These are phyloP conservation scores for Solanum chaucha DNA, from an alignment of 257 asterid genomes.

Conservation along the genomic window DNA sequence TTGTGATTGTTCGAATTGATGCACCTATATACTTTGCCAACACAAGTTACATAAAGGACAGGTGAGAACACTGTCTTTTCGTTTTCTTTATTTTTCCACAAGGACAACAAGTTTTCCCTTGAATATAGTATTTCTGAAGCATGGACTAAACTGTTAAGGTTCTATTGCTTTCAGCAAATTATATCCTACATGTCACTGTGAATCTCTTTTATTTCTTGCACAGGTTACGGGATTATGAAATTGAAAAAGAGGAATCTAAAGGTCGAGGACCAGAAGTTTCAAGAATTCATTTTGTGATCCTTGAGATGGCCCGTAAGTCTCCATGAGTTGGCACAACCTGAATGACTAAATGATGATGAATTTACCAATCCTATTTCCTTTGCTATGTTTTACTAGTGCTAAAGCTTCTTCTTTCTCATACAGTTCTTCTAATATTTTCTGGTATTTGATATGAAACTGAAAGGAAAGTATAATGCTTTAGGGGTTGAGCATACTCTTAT, in stretches of 20 bases:
- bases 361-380: neutral
- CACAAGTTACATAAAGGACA: constrained; percentile 87
- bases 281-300: constrained; percentile 64
- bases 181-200: neutral
- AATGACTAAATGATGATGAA: neutral
- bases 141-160: neutral
- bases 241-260: constrained; percentile 40
- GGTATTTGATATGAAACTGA: neutral
- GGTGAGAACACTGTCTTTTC: constrained; percentile 27
- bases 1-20: constrained; percentile 91
- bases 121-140: neutral
- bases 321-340: neutral
- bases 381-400: neutral
- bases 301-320: constrained; percentile 98
- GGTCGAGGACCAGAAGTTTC: constrained; percentile 83
- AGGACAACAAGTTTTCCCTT: neutral
- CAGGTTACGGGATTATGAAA: constrained; percentile 94
- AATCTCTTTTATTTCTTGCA: constrained; percentile 2
- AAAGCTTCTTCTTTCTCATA: neutral
- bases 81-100: neutral
- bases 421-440: neutral
- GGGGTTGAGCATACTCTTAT: neutral
- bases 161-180: neutral
- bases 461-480: neutral
- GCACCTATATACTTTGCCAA: constrained; percentile 97